Base-by-base conservation (phyloP, 1,284 basidiomycete species). In the Retiboletus fuscus region DNA sequence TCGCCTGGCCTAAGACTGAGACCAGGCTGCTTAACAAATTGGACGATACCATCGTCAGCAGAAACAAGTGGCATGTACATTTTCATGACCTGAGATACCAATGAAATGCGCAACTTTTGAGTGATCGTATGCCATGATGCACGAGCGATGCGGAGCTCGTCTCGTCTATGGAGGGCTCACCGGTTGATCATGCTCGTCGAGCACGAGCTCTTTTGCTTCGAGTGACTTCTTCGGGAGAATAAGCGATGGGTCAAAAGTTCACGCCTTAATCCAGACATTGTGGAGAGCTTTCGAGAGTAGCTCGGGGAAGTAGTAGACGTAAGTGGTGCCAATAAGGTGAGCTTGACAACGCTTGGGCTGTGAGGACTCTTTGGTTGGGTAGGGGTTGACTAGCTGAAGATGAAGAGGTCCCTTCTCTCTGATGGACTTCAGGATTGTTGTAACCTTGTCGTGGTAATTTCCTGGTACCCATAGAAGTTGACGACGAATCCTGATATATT, bases 301-400 rank as follows among this genome's bases (percentile, higher is more conserved):
- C 80, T 98, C 97, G 63, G 98, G 96, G 92, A 99, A 99, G 86
- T 99, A 98, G 85, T 99, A 97, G 57, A 95, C 97, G 81, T 99
- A 99, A 64, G 97, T 99, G 44, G 98, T 99, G 72, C 98, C 97
- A 75, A 98, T 93, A 69, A 98, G 91, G 84, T 99, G 98, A n/a
- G 98, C 98, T 81, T 99, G 97, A 87, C 98, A 99, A 78, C 98
- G 96, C 83, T 98, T 97, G 69, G 97, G 97, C 84, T 99, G 98
- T 67, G 99, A 88, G n/a, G 96, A 98, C 82, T 98, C 97, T 85
- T 98, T 99, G 72, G 97, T 99, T 24, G 97, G 91, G 85, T 99
- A 99, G 1, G 96, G 92, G 83, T 95, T 94, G 76, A 97, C 96
- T 39, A 95, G 95, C 84, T 96, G 96, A 61, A 98, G 88, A 84